Evolutionary conservation across 108 stramenopile species (phyloP), one percentile per base, ranked within the genome.

Genomic region (Skeletonema potamos): DNA sequence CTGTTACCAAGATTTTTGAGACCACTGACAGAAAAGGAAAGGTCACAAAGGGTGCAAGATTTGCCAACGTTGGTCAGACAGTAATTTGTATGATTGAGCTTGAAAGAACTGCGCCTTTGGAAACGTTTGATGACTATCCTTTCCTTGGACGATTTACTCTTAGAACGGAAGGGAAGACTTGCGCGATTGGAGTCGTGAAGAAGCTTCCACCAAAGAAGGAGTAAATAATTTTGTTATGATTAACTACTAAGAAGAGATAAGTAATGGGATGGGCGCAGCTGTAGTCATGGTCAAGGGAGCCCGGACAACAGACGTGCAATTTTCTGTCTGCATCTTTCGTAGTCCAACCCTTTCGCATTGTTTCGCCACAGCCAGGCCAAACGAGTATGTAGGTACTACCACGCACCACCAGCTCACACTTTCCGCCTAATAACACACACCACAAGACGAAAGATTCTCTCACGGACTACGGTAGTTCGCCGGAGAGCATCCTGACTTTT

Each of bases 81-180:
- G 86, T 90, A 11, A 64, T 94, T 30, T 87, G 87, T 48, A 88
- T 89, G 93, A 72, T 96, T 37, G 87, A 91, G 58, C 33, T 96
- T 26, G 84, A 73, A 20, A 81, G 87, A 73, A 84, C 87, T 32
- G 92, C 91, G 61, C 97, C 97, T 54, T 72, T 96, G 28, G 99
- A 98, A 67, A 82, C 90, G 9, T 99, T 86, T 74, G 96, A 94
- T 8, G 84, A 91, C 54, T 86, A 92, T 76, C 91, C 94, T 26
- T 97, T 97, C 67, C 74, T 99, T 37, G 99, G 99, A 28, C 84
- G 99, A 39, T 97, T 99, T 79, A 99, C 99, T 22, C 85, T 99
- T 27, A 87, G 99, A 70, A 98, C 97, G 32, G 99, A 99, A 74
- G 99, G 99, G 60, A 96, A 96, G 84, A 98, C 99, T 27, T 96